Conservation (phyloP, 2,329 filamentous ascomycete species). For the Aureobasidium sp. region DNA sequence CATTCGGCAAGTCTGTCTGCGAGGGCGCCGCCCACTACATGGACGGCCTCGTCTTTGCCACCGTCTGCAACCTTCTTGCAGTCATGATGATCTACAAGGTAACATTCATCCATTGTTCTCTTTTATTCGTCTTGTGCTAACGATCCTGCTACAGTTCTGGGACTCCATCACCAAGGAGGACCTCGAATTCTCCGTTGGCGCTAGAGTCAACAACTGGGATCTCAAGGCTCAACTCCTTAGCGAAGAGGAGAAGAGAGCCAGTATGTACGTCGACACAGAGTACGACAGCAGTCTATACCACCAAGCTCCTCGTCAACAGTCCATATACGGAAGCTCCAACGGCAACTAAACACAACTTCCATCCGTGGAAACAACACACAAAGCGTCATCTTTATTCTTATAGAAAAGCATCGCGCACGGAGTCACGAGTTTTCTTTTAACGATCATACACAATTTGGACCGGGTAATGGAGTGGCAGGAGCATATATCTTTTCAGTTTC, state of each 20-base stretch:
- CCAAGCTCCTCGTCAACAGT: constrained; percentile 23
- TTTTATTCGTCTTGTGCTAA: neutral
- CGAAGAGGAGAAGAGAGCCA: constrained; percentile 70
- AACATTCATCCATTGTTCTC: constrained; percentile 11
- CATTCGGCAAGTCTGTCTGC: constrained; percentile 80
- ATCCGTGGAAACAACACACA: neutral
- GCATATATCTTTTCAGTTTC: neutral
- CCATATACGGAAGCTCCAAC: constrained; percentile 14
- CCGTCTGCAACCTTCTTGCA: constrained; percentile 82
- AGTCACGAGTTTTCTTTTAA: constrained; percentile 6
- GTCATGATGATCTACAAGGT: constrained; percentile 99
- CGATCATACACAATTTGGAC: neutral
- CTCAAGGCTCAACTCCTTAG: constrained; percentile 77
- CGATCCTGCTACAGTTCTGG: constrained; percentile 65
- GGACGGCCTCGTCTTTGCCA: constrained; percentile 90
- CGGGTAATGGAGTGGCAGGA: neutral
- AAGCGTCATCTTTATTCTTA: neutral
- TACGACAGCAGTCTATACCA: constrained; percentile 46
- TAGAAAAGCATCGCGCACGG: constrained; percentile 1
- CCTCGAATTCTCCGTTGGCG: constrained; percentile 94
- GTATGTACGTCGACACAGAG: constrained; percentile 64
- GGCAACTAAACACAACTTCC: neutral
- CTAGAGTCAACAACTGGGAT: constrained; percentile 95
- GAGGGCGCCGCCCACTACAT: constrained; percentile 80
- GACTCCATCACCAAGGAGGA: constrained; percentile 98